phyloP scores from a whole-genome alignment of 2,329 filamentous ascomycete species.

The Orbilia brochopaga region DNA sequence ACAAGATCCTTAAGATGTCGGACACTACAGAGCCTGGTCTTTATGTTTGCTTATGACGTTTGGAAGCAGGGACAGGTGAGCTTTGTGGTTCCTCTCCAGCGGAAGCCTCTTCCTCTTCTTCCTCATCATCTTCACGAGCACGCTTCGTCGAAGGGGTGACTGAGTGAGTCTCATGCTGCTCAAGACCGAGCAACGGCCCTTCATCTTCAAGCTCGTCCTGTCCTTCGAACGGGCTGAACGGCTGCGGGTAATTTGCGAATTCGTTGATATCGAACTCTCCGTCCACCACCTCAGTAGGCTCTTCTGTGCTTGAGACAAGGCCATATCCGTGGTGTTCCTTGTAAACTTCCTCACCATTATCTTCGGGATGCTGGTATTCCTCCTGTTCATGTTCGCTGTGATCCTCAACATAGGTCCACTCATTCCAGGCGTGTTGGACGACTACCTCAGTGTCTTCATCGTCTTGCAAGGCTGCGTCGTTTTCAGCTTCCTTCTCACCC shows the following conservation, averaged over 20 bases:
- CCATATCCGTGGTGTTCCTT: constrained; percentile 5
- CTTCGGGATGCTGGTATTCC: constrained; percentile 10
- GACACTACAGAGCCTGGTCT: not conserved
- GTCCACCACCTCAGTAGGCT: not conserved
- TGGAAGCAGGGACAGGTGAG: constrained; percentile 35
- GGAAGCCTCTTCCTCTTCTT: constrained; percentile 23
- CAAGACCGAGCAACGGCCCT: constrained; percentile 23
- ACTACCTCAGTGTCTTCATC: constrained; percentile 5
- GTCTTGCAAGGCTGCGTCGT: constrained; percentile 7
- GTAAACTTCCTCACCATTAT: constrained; percentile 5
- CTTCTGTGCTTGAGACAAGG: not conserved
- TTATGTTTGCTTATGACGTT: constrained; percentile 32
- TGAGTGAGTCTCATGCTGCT: constrained; percentile 33
- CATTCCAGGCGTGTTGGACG: constrained; percentile 31
- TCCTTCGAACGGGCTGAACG: constrained; percentile 20
- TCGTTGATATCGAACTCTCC: constrained; percentile 18
- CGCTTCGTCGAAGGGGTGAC: constrained; percentile 34
- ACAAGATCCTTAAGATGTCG: not conserved
- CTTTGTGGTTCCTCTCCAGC: constrained; percentile 11
- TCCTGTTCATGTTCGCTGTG: constrained; percentile 17
- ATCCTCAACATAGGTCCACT: constrained; percentile 31
- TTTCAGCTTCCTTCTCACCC: constrained; percentile 7
- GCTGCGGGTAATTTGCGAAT: constrained; percentile 36
- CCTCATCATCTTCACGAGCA: constrained; percentile 39
- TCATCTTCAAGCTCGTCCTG: constrained; percentile 21